Evolutionary conservation across 139 green algal genomes (phyloP).

Genomic region (Haematococcus lacustris): DNA sequence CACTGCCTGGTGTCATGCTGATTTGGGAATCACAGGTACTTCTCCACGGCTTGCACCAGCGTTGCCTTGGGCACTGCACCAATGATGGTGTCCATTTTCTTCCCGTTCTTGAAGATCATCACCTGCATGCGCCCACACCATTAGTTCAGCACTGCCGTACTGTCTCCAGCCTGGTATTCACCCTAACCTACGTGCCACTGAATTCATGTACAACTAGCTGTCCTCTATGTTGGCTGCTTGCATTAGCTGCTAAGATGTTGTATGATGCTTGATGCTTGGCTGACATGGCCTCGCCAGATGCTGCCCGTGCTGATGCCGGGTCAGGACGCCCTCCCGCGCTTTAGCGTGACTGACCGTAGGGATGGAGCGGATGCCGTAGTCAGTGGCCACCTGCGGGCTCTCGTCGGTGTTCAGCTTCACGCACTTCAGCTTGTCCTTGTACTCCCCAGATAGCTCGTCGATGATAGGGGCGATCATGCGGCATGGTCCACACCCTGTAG

Average conservation of each 20-base stretch:
- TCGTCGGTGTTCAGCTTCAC: constrained; percentile 94
- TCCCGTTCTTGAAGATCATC: constrained; percentile 93
- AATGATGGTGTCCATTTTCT: constrained; percentile 98
- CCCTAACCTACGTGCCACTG: too few relatives aligned
- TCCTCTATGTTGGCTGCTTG: too few relatives aligned
- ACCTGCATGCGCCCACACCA: constrained; percentile 66
- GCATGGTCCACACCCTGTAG: constrained; percentile 85
- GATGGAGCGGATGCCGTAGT: constrained; percentile 95
- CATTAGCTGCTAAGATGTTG: too few relatives aligned
- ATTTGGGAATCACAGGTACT: constrained; percentile 82
- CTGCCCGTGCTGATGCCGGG: too few relatives aligned
- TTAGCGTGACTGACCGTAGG: constrained; percentile 93
- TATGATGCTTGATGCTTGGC: too few relatives aligned
- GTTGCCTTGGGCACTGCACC: constrained; percentile 93
- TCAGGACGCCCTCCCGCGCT: too few relatives aligned
- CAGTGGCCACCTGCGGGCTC: constrained; percentile 81
- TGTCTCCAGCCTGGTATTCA: too few relatives aligned
- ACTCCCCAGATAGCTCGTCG: constrained; percentile 79
- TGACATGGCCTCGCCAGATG: too few relatives aligned
- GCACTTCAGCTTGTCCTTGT: constrained; percentile 63
- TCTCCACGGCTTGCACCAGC: constrained; percentile 83
- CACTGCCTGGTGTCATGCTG: too few relatives aligned
- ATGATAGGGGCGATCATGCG: constrained; percentile 89
- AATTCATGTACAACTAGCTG: too few relatives aligned
- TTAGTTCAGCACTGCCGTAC: too few relatives aligned